These are phyloP conservation scores for Comarum palustre DNA, from an alignment of 306 rosid genomes.

Conservation along the genomic window DNA sequence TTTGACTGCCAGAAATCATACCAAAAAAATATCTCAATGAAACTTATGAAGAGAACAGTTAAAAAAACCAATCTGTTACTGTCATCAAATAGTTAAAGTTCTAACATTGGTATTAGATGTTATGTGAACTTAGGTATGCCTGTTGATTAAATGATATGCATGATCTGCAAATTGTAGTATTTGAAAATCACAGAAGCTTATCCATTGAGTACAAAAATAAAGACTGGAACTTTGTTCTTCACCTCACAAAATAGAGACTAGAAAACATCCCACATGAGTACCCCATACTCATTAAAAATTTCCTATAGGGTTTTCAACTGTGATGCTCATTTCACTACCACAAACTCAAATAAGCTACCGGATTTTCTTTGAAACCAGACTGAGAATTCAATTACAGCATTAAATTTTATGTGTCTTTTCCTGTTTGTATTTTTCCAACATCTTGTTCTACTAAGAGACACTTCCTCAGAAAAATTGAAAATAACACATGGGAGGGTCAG, in stretches of 20 bases:
- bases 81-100: not conserved
- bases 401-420: conserved; percentile 25
- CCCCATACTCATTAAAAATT: conserved; percentile 23
- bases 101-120: not conserved
- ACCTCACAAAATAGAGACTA: conserved; percentile 6
- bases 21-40: not conserved
- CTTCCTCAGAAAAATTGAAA: conserved; percentile 36
- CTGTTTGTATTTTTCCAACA: conserved; percentile 23
- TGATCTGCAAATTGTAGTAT: not conserved
- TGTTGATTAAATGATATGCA: not conserved
- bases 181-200: not conserved
- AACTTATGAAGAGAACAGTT: not conserved
- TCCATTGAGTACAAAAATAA: not conserved
- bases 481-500: conserved; percentile 56
- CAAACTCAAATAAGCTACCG: conserved; percentile 29
- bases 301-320: conserved; percentile 16
- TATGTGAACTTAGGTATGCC: not conserved
- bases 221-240: conserved; percentile 2
- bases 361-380: conserved; percentile 10
- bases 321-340: conserved; percentile 32
- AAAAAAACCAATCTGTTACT: not conserved
- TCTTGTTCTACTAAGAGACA: conserved; percentile 31
- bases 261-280: conserved; percentile 51
- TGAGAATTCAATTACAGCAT: not conserved
- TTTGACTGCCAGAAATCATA: not conserved